Evolutionary conservation across 1,284 basidiomycete species (phyloP).

Genomic region (Apiotrichum gamsii): DNA sequence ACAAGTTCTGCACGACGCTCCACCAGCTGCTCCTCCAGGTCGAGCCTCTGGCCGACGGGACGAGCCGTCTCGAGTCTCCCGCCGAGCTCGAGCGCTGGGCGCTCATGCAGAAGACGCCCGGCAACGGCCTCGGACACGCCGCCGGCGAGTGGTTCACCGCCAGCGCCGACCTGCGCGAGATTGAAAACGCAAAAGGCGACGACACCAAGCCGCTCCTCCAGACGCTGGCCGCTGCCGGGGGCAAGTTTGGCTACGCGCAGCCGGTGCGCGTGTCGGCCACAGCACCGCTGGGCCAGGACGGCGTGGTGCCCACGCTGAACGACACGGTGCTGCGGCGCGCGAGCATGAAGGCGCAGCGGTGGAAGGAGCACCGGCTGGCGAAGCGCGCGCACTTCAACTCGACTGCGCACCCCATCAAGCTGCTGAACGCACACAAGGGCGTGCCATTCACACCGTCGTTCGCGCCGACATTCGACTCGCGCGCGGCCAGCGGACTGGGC

Average conservation of each 20-base stretch:
- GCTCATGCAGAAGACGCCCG: slow-evolving; percentile 33
- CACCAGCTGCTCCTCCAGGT: slow-evolving; percentile 30
- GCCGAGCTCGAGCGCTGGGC: slow-evolving; percentile 33
- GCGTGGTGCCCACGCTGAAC: slow-evolving; percentile 16
- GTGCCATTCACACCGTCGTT: slow-evolving; percentile 31
- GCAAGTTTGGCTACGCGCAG: slow-evolving; percentile 32
- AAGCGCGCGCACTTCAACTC: slow-evolving; percentile 2
- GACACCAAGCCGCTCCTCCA: slow-evolving; percentile 15
- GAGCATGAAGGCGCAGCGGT: slow-evolving; percentile 33
- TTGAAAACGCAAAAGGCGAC: slow-evolving; percentile 14
- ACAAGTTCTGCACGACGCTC: slow-evolving; percentile 37
- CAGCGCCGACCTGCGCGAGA: slow-evolving; percentile 27
- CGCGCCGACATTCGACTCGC: slow-evolving; percentile 37
- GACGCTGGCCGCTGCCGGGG: slow-evolving; percentile 19
- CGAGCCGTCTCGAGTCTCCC: not conserved
- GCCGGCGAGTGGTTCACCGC: slow-evolving; percentile 40
- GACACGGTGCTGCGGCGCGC: slow-evolving; percentile 33
- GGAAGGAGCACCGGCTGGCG: slow-evolving; percentile 27
- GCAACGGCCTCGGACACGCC: slow-evolving; percentile 8
- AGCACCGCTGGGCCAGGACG: slow-evolving; percentile 7
- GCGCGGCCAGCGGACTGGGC: slow-evolving; percentile 23
- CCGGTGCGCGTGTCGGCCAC: slow-evolving; percentile 29
- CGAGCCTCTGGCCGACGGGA: slow-evolving; percentile 19
- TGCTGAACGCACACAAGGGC: not conserved
- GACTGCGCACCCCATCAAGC: slow-evolving; percentile 1